Evolutionary conservation across 495 filamentous ascomycete genomes (phyloP).

Genomic region (Penicillium argentinense): DNA sequence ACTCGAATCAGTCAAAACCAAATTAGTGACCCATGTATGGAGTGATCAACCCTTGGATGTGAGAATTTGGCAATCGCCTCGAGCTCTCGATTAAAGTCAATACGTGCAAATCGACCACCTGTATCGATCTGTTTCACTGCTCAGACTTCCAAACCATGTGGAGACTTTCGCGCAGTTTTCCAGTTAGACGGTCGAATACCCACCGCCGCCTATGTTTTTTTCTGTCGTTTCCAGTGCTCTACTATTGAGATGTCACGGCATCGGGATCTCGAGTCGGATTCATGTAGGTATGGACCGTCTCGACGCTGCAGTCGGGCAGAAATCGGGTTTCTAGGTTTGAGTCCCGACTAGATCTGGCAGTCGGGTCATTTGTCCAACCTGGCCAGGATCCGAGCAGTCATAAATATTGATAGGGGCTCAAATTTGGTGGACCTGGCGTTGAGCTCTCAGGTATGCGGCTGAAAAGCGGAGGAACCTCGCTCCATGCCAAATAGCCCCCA

Average conservation of each 20-base stretch:
- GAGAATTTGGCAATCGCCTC: constrained; percentile 46
- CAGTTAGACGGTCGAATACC: constrained; percentile 34
- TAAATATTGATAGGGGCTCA: too few species aligned
- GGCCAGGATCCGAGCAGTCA: too few species aligned
- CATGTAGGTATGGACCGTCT: constrained; percentile 21
- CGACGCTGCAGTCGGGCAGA: constrained; percentile 5
- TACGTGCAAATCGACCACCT: constrained; percentile 9
- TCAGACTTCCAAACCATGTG: constrained; percentile 6
- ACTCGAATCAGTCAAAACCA: neutral
- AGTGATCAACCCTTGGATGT: constrained; percentile 10
- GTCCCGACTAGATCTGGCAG: constrained; percentile 27
- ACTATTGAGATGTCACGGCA: constrained; percentile 1
- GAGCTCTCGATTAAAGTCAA: constrained; percentile 33
- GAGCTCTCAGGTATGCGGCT: too few species aligned
- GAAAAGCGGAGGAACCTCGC: too few species aligned
- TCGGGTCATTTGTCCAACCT: too few species aligned
- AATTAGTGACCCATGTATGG: neutral
- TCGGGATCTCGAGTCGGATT: constrained; percentile 5
- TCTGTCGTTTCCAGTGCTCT: constrained; percentile 28
- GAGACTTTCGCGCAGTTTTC: constrained; percentile 18
- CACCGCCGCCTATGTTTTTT: constrained; percentile 28
- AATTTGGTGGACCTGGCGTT: too few species aligned
- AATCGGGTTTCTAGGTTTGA: constrained; percentile 27
- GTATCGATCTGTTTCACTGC: constrained; percentile 17
- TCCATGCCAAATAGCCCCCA: too few species aligned